Evolutionary conservation across 352 stramenopile genomes (phyloP).

Genomic region (Pythium apleroticum): DNA sequence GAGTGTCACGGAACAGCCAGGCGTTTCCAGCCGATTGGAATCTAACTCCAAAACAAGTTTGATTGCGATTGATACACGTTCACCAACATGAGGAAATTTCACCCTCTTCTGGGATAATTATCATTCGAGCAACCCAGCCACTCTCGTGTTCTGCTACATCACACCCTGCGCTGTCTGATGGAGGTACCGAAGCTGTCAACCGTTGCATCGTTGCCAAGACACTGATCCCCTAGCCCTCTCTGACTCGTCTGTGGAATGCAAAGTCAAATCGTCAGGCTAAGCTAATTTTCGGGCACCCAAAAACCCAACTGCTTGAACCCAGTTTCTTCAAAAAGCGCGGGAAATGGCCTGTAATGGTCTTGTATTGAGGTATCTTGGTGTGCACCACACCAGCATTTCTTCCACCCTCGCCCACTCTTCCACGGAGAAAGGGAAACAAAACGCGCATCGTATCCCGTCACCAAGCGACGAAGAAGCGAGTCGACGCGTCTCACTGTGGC

Average conservation of each 20-base stretch:
- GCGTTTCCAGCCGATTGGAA: neutral
- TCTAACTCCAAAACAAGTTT: neutral
- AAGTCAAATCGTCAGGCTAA: too few species aligned
- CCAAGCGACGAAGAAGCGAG: neutral
- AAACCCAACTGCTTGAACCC: slow-evolving; percentile 7
- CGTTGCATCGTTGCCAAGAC: slow-evolving; percentile 1
- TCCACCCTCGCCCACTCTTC: neutral
- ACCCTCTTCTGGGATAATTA: too few species aligned
- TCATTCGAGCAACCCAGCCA: too few species aligned
- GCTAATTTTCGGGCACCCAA: slow-evolving; percentile 15
- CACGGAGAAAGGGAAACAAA: slow-evolving; percentile 1
- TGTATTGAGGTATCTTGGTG: slow-evolving; percentile 16
- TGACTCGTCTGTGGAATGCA: neutral
- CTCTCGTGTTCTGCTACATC: neutral
- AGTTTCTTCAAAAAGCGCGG: slow-evolving; percentile 10
- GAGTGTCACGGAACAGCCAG: neutral
- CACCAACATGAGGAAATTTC: too few species aligned
- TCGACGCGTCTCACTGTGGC: neutral
- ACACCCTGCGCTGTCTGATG: neutral
- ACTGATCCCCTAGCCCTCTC: neutral
- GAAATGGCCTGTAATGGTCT: neutral
- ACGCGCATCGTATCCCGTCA: neutral
- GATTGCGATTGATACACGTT: too few species aligned
- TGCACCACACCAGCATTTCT: slow-evolving; percentile 13
- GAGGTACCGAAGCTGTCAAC: slow-evolving; percentile 14